These are phyloP conservation scores for Anthoceros angustus DNA, from an alignment of 225 moss, liverwort and hornwort genomes.

Conservation along the genomic window DNA sequence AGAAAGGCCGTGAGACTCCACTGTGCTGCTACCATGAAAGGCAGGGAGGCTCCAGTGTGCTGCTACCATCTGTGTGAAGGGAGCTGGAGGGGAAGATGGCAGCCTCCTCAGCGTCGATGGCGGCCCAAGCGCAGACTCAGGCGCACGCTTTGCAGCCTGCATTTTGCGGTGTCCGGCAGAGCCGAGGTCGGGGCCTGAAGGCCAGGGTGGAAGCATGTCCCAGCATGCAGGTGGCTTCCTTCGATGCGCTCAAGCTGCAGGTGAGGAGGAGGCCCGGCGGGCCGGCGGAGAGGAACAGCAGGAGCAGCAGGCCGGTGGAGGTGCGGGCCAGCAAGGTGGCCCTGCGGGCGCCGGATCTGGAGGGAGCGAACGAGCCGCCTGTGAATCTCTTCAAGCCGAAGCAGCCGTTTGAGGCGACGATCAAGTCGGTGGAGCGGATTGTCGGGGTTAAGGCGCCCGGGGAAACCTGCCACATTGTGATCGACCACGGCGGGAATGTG, in stretches of 20 bases:
- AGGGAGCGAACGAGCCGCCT: slow-evolving; percentile 38
- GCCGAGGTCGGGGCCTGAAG: not conserved
- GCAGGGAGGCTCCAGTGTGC: too few species aligned
- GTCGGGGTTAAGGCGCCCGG: slow-evolving; percentile 88
- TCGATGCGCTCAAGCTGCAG: not conserved
- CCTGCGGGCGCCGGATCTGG: slow-evolving; percentile 36
- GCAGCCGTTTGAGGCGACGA: slow-evolving; percentile 46
- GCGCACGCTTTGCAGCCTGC: not conserved
- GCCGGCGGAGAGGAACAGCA: not conserved
- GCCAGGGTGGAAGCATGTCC: not conserved
- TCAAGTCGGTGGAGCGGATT: slow-evolving; percentile 84
- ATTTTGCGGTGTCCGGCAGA: not conserved
- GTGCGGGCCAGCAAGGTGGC: slow-evolving; percentile 28
- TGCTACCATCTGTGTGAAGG: too few species aligned
- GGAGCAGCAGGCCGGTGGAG: not conserved
- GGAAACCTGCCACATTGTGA: slow-evolving; percentile 91
- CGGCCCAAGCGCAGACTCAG: too few species aligned
- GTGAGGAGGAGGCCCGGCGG: not conserved
- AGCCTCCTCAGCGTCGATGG: too few species aligned
- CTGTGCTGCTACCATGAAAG: too few species aligned
- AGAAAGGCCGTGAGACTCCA: too few species aligned
- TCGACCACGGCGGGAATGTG: slow-evolving; percentile 58
- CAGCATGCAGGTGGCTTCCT: not conserved
- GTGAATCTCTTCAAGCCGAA: slow-evolving; percentile 77
- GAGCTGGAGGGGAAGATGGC: too few species aligned